A percentile compares a stretch with the other conserved stretches of the same genome.
phyloP scores from a whole-genome alignment of 352 stramenopile genomes.

The Elongisporangium undulatum region DNA sequence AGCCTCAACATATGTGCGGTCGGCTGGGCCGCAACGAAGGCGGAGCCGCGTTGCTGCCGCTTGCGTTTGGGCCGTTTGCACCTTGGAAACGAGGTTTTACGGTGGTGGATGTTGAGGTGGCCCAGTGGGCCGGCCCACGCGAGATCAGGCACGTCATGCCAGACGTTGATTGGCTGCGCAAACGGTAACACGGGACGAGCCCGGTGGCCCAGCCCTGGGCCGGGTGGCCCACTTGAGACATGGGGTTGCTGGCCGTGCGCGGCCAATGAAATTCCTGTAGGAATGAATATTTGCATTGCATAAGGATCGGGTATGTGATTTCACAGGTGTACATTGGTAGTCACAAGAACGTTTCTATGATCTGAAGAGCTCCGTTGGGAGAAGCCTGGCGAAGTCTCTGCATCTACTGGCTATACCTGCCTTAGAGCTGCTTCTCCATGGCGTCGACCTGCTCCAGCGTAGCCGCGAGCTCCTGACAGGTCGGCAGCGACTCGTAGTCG shows the following conservation, averaged over 20 bases:
- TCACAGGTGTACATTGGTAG: neutral
- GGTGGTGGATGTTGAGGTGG: constrained; percentile 9
- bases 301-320: no score
- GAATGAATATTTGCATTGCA: neutral
- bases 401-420: no score
- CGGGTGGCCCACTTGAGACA: constrained; percentile 18
- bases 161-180: neutral
- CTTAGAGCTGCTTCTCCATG: constrained; percentile 46
- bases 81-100: constrained; percentile 16
- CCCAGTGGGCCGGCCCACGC: neutral
- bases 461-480: constrained; percentile 36
- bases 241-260: neutral
- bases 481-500: constrained; percentile 49
- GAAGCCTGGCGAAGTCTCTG: no score
- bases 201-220: constrained; percentile 13
- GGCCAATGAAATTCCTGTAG: constrained; percentile 2
- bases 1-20: neutral
- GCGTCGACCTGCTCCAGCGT: constrained; percentile 51
- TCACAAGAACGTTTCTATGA: neutral
- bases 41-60: constrained; percentile 1
- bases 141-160: neutral
- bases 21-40: constrained; percentile 10
- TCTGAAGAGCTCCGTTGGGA: constrained; percentile 1
- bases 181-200: constrained; percentile 13
- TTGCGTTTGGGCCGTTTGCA: constrained; percentile 2